Conservation (phyloP, 2,329 filamentous ascomycete genomes). For the Xylariaceae sp. region DNA sequence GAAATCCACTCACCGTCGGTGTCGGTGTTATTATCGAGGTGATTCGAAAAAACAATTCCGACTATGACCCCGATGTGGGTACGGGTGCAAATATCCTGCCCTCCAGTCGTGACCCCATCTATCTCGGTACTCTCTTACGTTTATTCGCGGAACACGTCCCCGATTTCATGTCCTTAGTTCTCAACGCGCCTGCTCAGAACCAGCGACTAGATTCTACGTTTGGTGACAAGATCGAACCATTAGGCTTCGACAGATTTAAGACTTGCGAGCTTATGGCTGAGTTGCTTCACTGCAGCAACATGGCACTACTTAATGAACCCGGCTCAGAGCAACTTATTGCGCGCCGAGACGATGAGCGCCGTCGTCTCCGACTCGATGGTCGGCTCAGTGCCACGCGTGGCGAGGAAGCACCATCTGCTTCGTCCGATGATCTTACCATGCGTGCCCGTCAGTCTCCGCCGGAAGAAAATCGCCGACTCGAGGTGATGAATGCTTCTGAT, state of each 20-base stretch:
- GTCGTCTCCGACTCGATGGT: slow-evolving; percentile 71
- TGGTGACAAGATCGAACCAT: slow-evolving; percentile 81
- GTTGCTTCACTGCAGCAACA: slow-evolving; percentile 94
- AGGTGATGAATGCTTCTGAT: slow-evolving; percentile 75
- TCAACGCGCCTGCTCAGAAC: slow-evolving; percentile 68
- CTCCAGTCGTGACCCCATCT: slow-evolving; percentile 87
- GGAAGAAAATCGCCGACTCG: slow-evolving; percentile 62
- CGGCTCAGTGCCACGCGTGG: slow-evolving; percentile 52
- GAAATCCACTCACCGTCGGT: slow-evolving; percentile 90
- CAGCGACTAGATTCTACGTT: slow-evolving; percentile 80
- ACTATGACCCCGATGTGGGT: slow-evolving; percentile 91
- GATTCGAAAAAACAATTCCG: slow-evolving; percentile 98
- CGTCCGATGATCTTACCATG: slow-evolving; percentile 60
- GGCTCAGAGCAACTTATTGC: slow-evolving; percentile 85
- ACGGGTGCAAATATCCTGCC: slow-evolving; percentile 73
- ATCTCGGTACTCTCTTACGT: slow-evolving; percentile 81
- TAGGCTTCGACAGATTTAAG: slow-evolving; percentile 97
- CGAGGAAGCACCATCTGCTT: slow-evolving; percentile 38
- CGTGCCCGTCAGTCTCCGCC: slow-evolving; percentile 44
- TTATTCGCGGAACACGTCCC: slow-evolving; percentile 88
- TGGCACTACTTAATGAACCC: slow-evolving; percentile 88
- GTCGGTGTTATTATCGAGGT: slow-evolving; percentile 98
- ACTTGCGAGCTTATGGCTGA: slow-evolving; percentile 99
- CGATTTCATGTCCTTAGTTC: slow-evolving; percentile 86
- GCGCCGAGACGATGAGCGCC: slow-evolving; percentile 72